Evolutionary conservation across 2,329 filamentous ascomycete species (phyloP).

Genomic region (Trichoderma guizhouense): DNA sequence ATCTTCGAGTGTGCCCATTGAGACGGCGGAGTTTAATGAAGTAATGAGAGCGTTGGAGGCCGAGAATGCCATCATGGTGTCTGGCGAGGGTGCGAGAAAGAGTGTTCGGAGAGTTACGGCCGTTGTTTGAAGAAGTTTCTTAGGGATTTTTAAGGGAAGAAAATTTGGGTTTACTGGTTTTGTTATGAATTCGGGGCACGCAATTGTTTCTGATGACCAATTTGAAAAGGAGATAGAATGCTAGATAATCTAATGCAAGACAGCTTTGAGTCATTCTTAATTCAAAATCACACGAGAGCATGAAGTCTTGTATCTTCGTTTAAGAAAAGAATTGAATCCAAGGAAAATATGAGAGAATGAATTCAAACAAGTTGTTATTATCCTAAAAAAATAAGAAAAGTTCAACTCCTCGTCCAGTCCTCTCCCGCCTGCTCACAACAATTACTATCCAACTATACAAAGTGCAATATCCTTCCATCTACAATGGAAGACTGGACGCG

Average conservation of each 20-base stretch:
- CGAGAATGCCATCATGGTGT: slow-evolving; percentile 76
- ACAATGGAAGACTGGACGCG: background rate
- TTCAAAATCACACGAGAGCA: background rate
- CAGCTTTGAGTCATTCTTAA: background rate
- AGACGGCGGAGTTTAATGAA: slow-evolving; percentile 78
- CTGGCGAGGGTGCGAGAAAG: slow-evolving; percentile 80
- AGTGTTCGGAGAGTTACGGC: slow-evolving; percentile 72
- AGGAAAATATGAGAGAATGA: background rate
- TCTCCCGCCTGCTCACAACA: background rate
- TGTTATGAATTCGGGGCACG: background rate
- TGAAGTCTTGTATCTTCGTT: background rate
- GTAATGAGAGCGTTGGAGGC: slow-evolving; percentile 75
- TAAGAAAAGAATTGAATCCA: background rate
- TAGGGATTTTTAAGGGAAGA: background rate
- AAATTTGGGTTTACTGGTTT: background rate
- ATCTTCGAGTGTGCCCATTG: slow-evolving; percentile 65
- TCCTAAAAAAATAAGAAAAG: background rate
- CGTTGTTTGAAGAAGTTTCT: slow-evolving; percentile 30
- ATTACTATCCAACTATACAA: background rate
- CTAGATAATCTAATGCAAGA: slow-evolving; percentile 1
- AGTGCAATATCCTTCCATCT: background rate
- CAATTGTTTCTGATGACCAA: background rate
- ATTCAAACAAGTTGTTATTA: background rate
- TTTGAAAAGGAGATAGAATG: background rate
- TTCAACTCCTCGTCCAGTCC: background rate